phyloP scores from a whole-genome alignment of 2,329 filamentous ascomycete species.

The Fusarium illudens region DNA sequence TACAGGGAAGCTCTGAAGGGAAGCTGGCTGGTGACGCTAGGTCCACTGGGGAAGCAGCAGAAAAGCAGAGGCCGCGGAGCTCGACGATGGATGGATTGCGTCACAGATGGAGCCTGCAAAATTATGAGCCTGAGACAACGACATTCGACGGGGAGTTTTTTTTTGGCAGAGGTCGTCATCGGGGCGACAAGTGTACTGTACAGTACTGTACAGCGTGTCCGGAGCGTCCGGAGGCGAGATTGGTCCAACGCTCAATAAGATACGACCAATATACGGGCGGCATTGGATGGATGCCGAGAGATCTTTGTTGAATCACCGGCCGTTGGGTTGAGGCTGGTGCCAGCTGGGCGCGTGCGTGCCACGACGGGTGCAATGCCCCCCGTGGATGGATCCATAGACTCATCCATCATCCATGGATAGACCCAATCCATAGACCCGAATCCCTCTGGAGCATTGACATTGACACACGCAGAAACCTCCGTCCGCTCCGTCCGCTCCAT shows the following conservation, averaged over 20 bases:
- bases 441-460: not conserved
- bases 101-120: slow-evolving; percentile 32
- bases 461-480: not conserved
- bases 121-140: slow-evolving; percentile 20
- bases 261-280: not conserved
- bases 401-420: too few relatives aligned
- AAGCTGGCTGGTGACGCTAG: slow-evolving; percentile 16
- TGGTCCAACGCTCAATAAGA: slow-evolving; percentile 2
- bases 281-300: not conserved
- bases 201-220: not conserved
- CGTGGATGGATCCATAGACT: too few relatives aligned
- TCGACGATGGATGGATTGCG: slow-evolving; percentile 23
- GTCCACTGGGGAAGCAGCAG: slow-evolving; percentile 22
- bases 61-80: not conserved
- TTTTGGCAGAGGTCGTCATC: slow-evolving; percentile 22
- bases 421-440: too few relatives aligned
- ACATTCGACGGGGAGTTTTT: not conserved
- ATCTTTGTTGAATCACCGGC: slow-evolving; percentile 33
- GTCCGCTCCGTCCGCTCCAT: slow-evolving; percentile 2
- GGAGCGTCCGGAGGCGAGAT: slow-evolving; percentile 5
- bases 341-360: slow-evolving; percentile 2
- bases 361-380: too few relatives aligned
- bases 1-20: slow-evolving; percentile 29
- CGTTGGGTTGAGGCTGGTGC: slow-evolving; percentile 16
- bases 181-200: not conserved